Conservation (phyloP, 148 eudicot species). For the Rhododendron molle region DNA sequence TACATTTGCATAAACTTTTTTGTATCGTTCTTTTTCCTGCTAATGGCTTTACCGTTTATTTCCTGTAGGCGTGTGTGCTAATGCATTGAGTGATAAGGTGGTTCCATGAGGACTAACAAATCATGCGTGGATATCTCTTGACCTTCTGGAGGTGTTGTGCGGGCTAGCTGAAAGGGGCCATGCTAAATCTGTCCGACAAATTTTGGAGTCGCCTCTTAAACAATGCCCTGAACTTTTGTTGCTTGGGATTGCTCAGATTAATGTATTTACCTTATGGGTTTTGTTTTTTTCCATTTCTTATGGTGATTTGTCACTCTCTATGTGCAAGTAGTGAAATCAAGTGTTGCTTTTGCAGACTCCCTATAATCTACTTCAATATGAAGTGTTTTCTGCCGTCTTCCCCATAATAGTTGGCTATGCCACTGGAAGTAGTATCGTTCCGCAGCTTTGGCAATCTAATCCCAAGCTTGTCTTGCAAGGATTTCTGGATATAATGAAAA, state of each 20-base stretch:
- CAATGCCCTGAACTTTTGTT: slow-evolving; percentile 2
- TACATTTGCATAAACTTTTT: background rate
- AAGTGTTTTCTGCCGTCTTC: slow-evolving; percentile 5
- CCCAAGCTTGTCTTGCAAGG: slow-evolving; percentile 1
- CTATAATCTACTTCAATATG: slow-evolving; percentile 5
- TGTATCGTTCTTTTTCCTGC: background rate
- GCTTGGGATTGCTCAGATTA: slow-evolving; percentile 11
- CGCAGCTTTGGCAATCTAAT: slow-evolving; percentile 5
- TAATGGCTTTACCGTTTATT: background rate
- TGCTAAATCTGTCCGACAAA: background rate
- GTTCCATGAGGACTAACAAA: background rate
- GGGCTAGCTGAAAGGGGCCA: slow-evolving; percentile 6
- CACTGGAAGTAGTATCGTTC: background rate
- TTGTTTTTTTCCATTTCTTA: background rate
- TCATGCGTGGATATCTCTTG: slow-evolving; percentile 10
- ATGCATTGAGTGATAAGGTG: background rate
- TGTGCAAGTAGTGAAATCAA: background rate
- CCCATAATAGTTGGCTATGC: background rate
- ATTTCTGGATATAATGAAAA: no score
- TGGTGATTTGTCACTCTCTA: background rate
- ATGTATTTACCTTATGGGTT: background rate
- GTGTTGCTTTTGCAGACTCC: slow-evolving; percentile 5
- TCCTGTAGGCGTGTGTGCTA: background rate
- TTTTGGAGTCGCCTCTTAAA: slow-evolving; percentile 1
- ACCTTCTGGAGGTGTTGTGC: slow-evolving; percentile 10